Base-by-base conservation (phyloP, 1,284 basidiomycete genomes). In the Moesziomyces parantarcticus region DNA sequence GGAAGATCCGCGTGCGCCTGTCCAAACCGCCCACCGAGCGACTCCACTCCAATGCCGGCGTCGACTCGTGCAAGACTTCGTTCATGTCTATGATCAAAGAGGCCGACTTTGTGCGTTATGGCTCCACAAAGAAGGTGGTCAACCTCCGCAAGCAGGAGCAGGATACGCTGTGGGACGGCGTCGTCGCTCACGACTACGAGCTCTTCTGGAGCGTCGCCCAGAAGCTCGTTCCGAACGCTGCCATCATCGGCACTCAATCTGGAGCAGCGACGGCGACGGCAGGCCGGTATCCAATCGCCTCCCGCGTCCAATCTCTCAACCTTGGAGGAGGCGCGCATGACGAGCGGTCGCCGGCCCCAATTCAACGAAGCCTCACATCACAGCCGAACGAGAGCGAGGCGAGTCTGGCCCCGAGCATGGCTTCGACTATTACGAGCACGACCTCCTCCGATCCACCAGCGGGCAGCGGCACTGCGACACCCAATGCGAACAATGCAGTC, bases 131-230 rank as follows among this genome's bases (percentile, higher is more conserved):
- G 47, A 60, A 68, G 29, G 78, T 81, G 16, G 64, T 63, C 50
- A 79, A 79, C 41, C 50, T 81, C 20, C 32, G 79, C 5, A 74
- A 69, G 51, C 65, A 63, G 50, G 79, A 81, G 44, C 79, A 79
- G 43, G 79, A 81, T 41, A 61, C 59, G 14, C 61, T 81, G 2
- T 81, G 79, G 79, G 78, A 79, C 20, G 67, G 76, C 18, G 69
- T 81, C 3, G 59, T 73, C 0, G 21, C 74, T 93, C 94, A 95
- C 85, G 94, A 96, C 84, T 97, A 95, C 81, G 94, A 97, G 75
- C 89, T 94, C 68, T 97, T 92, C 81, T 94, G 92, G 90, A 89
- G 92, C 42, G 92, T 97, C 72, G 93, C 93, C 1, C 89, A 91
- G 11, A 94, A 95, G 81, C 88, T 98, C 5, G 75, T 87, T 1